Percentiles rank a stretch among this genome's conserved stretches.
These are phyloP conservation scores for Cryoendolithus antarcticus DNA, from an alignment of 2,329 filamentous ascomycete genomes.

Conservation along the genomic window DNA sequence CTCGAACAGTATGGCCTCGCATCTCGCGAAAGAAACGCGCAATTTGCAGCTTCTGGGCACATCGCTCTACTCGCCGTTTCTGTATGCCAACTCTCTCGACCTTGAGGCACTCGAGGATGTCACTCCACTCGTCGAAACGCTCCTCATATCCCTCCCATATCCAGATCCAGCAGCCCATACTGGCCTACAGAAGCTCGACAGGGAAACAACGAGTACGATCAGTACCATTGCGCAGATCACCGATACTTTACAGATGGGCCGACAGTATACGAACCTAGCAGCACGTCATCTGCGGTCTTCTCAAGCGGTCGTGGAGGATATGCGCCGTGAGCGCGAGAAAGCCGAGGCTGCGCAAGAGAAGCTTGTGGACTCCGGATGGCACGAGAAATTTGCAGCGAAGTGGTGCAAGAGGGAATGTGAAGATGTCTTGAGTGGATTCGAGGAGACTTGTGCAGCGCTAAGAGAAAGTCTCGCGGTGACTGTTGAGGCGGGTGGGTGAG, in stretches of 20 bases:
- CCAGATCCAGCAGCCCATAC: constrained; percentile 55
- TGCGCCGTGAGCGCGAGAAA: constrained; percentile 69
- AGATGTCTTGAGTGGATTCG: constrained; percentile 84
- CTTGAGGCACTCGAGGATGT: constrained; percentile 55
- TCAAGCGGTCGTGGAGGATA: constrained; percentile 73
- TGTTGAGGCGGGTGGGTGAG: background rate
- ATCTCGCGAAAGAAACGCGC: constrained; percentile 63
- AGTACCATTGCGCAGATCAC: constrained; percentile 74
- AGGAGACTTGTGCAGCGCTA: constrained; percentile 79
- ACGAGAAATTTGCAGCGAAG: constrained; percentile 58
- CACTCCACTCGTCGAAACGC: constrained; percentile 52
- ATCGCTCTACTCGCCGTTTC: constrained; percentile 53
- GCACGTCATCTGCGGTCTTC: constrained; percentile 67
- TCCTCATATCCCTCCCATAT: constrained; percentile 55
- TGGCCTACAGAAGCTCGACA: constrained; percentile 52
- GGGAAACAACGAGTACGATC: constrained; percentile 56
- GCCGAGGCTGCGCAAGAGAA: constrained; percentile 72
- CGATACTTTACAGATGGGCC: constrained; percentile 87
- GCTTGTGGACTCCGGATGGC: constrained; percentile 68
- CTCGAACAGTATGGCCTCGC: constrained; percentile 46
- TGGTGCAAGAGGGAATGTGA: constrained; percentile 76
- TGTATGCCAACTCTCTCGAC: constrained; percentile 50
- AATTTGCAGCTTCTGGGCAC: constrained; percentile 63
- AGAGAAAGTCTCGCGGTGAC: constrained; percentile 29
- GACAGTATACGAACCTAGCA: constrained; percentile 74